phyloP scores from a whole-genome alignment of 768 basidiomycete genomes.

The Tylopilus felleus region DNA sequence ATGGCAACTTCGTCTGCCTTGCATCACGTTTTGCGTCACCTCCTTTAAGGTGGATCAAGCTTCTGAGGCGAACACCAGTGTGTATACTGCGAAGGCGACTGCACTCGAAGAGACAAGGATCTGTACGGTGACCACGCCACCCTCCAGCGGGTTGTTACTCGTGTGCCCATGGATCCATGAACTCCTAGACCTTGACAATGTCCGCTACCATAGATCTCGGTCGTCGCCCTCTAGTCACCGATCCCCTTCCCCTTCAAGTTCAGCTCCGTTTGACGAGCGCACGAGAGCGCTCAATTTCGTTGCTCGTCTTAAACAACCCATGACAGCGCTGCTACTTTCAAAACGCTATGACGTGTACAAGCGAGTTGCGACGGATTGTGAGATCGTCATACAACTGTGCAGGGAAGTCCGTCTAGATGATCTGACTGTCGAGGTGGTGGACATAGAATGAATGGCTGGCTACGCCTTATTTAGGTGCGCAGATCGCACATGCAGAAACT shows the following conservation, averaged over 20 bases:
- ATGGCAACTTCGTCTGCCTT: neutral
- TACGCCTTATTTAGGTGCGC: too few relatives aligned
- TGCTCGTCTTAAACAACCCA: slow-evolving; percentile 1
- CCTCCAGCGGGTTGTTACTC: neutral
- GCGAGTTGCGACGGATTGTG: slow-evolving; percentile 11
- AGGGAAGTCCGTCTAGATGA: neutral
- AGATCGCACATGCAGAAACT: too few relatives aligned
- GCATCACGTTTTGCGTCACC: neutral
- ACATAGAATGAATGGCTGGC: neutral
- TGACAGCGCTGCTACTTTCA: slow-evolving; percentile 4
- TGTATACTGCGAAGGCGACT: neutral
- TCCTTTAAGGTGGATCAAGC: neutral
- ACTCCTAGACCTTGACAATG: neutral
- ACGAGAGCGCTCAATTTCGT: slow-evolving; percentile 1
- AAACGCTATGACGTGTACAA: slow-evolving; percentile 11
- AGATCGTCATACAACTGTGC: neutral
- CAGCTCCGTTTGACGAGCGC: neutral
- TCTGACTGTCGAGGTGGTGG: neutral
- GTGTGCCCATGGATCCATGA: slow-evolving; percentile 11
- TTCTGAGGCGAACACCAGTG: neutral
- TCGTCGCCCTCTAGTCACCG: neutral
- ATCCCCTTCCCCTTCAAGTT: neutral
- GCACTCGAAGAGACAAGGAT: neutral
- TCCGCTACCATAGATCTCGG: neutral
- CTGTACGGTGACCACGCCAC: neutral